Conservation (phyloP, 352 stramenopile genomes). For the Pythium dissotocum region DNA sequence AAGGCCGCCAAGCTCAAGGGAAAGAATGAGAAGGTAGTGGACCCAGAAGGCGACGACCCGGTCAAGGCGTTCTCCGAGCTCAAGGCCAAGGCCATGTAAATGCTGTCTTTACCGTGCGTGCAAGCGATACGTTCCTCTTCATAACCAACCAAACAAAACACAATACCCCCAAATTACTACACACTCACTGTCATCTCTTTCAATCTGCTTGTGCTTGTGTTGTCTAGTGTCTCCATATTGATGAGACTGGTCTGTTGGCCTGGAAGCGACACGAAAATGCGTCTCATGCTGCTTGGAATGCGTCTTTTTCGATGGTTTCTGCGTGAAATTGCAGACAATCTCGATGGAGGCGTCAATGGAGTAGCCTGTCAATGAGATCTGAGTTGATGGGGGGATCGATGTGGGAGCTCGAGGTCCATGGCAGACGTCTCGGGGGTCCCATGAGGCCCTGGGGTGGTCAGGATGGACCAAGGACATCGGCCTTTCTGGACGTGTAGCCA, state of each 20-base stretch:
- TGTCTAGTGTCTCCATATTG: no score
- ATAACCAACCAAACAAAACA: background rate
- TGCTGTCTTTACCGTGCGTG: background rate
- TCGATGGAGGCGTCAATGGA: background rate
- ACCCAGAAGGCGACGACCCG: constrained; percentile 60
- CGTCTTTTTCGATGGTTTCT: background rate
- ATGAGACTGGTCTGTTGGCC: no score
- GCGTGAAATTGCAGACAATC: background rate
- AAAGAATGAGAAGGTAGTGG: constrained; percentile 42
- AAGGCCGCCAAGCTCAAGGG: constrained; percentile 46
- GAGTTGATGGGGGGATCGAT: background rate
- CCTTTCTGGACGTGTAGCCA: background rate
- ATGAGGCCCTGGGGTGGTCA: background rate
- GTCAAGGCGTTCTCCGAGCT: constrained; percentile 57
- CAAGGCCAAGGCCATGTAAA: constrained; percentile 68
- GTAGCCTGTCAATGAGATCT: background rate
- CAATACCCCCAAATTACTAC: background rate
- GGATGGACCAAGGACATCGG: background rate
- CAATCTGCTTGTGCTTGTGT: no score
- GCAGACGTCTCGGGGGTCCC: background rate
- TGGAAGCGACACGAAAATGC: background rate
- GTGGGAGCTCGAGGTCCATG: background rate
- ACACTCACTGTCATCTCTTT: no score
- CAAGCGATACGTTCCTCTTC: background rate
- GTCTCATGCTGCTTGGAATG: background rate